Percentiles rank a stretch among this genome's conserved stretches.
Evolutionary conservation across 2,329 filamentous ascomycete genomes (phyloP).

Genomic region (Zalaria sp.): DNA sequence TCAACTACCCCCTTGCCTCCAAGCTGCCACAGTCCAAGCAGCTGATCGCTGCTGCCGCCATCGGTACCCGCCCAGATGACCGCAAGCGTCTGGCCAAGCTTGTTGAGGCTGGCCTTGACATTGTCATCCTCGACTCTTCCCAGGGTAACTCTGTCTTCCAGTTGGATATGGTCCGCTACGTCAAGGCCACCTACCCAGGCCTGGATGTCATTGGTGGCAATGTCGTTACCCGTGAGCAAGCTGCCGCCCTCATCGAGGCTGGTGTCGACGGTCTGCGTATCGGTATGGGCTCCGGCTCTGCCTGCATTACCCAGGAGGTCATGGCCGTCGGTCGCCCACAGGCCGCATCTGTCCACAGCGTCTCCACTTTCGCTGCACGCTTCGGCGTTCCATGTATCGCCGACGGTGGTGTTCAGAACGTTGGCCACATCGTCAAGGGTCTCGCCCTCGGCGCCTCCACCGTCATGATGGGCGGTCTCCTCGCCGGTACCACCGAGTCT

Average conservation of each 20-base stretch:
- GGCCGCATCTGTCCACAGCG: constrained; percentile 81
- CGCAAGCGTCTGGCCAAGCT: constrained; percentile 75
- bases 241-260: constrained; percentile 78
- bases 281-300: constrained; percentile 95
- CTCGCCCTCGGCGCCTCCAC: constrained; percentile 86
- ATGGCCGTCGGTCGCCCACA: constrained; percentile 98
- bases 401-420: constrained; percentile 94
- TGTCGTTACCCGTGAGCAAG: constrained; percentile 94
- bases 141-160: constrained; percentile 99
- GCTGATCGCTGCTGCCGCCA: constrained; percentile 85
- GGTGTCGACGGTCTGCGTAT: constrained; percentile 95
- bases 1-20: constrained; percentile 89
- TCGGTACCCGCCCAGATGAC: constrained; percentile 89
- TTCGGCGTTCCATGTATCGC: constrained; percentile 98
- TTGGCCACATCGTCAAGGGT: constrained; percentile 98
- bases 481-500: constrained; percentile 94
- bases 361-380: constrained; percentile 74
- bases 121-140: constrained; percentile 89
- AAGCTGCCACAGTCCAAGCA: constrained; percentile 97
- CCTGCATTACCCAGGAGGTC: constrained; percentile 98
- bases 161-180: constrained; percentile 94
- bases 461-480: constrained; percentile 98
- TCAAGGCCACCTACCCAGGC: constrained; percentile 72
- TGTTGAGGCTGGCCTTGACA: constrained; percentile 86
- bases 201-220: constrained; percentile 97